Percentiles rank a stretch among this genome's conserved stretches.
Evolutionary conservation across 2,329 filamentous ascomycete species (phyloP).

Genomic region (Calonectria multiphialidica): DNA sequence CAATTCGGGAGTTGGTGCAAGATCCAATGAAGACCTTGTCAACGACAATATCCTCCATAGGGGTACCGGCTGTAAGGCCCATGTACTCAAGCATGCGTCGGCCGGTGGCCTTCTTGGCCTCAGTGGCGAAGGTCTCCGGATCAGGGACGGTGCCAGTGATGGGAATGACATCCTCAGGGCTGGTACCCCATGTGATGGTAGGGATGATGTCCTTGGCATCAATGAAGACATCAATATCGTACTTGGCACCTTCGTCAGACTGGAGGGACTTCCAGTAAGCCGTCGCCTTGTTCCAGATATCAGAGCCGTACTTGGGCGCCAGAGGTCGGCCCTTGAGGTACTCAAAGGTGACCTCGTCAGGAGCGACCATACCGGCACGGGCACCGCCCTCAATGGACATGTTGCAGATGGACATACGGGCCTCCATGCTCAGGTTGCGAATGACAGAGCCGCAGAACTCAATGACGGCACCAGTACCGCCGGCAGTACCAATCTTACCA

Average conservation of each 20-base stretch:
- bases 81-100: conserved; percentile 93
- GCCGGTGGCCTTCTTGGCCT: conserved; percentile 84
- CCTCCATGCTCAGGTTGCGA: conserved; percentile 90
- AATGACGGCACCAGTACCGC: conserved; percentile 93
- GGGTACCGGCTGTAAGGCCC: conserved; percentile 88
- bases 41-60: conserved; percentile 89
- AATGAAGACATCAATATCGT: conserved; percentile 89
- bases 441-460: conserved; percentile 98
- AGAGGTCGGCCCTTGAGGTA: conserved; percentile 94
- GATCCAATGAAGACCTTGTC: conserved; percentile 99
- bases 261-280: conserved; percentile 89
- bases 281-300: conserved; percentile 90
- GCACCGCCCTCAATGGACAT: conserved; percentile 99
- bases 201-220: conserved; percentile 93
- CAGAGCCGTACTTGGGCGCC: conserved; percentile 84
- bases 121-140: conserved; percentile 85
- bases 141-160: conserved; percentile 93
- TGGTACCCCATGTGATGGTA: conserved; percentile 97
- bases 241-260: conserved; percentile 90
- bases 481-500: conserved; percentile 93
- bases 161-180: conserved; percentile 94
- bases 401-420: conserved; percentile 99
- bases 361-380: conserved; percentile 95
- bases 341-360: conserved; percentile 93
- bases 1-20: conserved; percentile 97